Evolutionary conservation across 2,329 filamentous ascomycete genomes (phyloP), one percentile per base, ranked within the genome.

Genomic region (Alternaria triticimaculans): DNA sequence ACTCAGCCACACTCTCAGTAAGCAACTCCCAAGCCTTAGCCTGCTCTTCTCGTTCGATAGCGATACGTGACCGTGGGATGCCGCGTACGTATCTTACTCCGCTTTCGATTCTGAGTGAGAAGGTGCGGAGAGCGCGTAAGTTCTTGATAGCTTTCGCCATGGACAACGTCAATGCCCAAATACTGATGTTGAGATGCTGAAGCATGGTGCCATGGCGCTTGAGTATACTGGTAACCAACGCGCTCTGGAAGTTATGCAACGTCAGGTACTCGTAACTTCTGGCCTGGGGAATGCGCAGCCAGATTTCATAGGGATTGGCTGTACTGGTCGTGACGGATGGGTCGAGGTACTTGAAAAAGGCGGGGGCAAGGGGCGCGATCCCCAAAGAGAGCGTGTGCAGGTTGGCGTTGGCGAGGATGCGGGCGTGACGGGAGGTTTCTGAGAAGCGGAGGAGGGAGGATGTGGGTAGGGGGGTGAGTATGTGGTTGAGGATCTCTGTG

Each of bases 301-400:
- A 63, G 44, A 28, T 25, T 3, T 33, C 44, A 37, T 55, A 55
- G 12, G 55, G 18, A 4, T 33, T 26, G 14, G 54, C 21, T 14
- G n/a, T 56, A n/a, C 30, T 15, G 6, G 3, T 33, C 61, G 21
- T 48, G 46, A 81, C 3, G 18, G 41, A 93, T 43, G 85, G 9
- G 5, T 53, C 14, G 21, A 53, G 49, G 14, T 37, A 12, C 2
- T 33, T 58, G 21, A 18, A 41, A 14, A 15, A 25, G n/a, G 15
- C 21, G 14, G n/a, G 15, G 14, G 11, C 14, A 18, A 43, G 45
- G n/a, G 88, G 88, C 1, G 90, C 37, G 85, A 88, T 94, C 41
- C 82, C 90, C 10, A 88, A 96, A 20, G 94, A 97, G 82, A 97
- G 93, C 90, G 83, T 89, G 46, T 75, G 73, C 5, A 80, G 66